These are phyloP conservation scores for Pittosporum tobira DNA, from an alignment of 129 eudicot genomes.

Conservation along the genomic window DNA sequence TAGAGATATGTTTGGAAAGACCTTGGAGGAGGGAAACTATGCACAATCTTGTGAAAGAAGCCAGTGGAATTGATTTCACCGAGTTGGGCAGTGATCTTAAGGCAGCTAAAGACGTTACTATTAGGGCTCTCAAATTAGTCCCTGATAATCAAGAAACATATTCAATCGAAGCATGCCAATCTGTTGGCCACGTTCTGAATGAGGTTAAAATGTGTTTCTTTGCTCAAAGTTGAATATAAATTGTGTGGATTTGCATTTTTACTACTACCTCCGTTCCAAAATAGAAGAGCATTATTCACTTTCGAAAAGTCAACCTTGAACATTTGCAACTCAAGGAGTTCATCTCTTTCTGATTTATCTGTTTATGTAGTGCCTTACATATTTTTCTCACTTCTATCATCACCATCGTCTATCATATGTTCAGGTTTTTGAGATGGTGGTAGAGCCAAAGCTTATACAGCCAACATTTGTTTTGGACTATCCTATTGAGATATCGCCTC, in stretches of 20 bases:
- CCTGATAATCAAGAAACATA: conserved; percentile 37
- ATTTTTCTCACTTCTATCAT: neutral
- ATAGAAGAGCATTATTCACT: too few species aligned
- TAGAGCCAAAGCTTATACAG: conserved; percentile 76
- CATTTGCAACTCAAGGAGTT: neutral
- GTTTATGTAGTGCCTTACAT: conserved; percentile 1
- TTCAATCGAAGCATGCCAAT: conserved; percentile 63
- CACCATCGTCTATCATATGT: too few species aligned
- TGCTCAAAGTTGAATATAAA: neutral
- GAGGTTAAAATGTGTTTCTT: conserved; percentile 39
- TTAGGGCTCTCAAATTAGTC: conserved; percentile 29
- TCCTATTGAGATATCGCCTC: conserved; percentile 91
- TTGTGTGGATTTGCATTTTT: neutral
- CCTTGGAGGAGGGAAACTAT: conserved; percentile 96
- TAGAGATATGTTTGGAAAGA: conserved; percentile 71
- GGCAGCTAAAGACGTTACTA: conserved; percentile 58
- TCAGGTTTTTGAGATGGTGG: conserved; percentile 82
- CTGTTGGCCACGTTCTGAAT: conserved; percentile 78
- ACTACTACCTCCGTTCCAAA: too few species aligned
- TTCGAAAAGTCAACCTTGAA: too few species aligned
- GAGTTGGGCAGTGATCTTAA: conserved; percentile 54
- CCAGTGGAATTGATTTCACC: conserved; percentile 71
- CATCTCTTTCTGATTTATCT: too few species aligned
- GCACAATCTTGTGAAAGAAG: conserved; percentile 96
- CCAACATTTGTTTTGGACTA: conserved; percentile 96